A percentile compares a stretch with the other conserved stretches of the same genome.
Conservation (phyloP, 805 yeast species). For the Blastobotrys terrestris region DNA sequence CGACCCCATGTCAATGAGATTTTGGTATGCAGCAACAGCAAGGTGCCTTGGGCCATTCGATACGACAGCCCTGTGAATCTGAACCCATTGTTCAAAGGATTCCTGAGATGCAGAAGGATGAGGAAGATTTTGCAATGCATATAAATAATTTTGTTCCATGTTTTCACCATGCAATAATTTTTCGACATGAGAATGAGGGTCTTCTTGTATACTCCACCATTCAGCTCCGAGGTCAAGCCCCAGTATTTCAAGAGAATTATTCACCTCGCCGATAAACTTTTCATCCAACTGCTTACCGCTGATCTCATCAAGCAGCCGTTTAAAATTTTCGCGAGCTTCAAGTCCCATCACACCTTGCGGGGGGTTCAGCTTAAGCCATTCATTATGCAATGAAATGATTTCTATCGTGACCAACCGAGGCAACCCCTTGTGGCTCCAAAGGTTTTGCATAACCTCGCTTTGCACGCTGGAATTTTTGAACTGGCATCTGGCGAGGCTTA, state of each 20-base stretch:
- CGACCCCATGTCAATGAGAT: slow-evolving; percentile 24
- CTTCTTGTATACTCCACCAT: background rate
- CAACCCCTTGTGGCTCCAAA: background rate
- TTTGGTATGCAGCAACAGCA: slow-evolving; percentile 25
- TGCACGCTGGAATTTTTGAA: background rate
- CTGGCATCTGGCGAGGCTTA: background rate
- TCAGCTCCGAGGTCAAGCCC: background rate
- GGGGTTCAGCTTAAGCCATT: background rate
- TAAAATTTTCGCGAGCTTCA: background rate
- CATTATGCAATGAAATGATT: background rate
- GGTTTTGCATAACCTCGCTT: background rate
- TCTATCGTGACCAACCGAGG: background rate
- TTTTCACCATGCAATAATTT: background rate
- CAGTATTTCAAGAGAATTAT: slow-evolving; percentile 1
- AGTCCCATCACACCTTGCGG: background rate
- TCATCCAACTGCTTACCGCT: background rate
- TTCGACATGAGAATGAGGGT: background rate
- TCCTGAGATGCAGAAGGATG: background rate
- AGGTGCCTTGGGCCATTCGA: background rate
- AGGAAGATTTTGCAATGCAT: background rate
- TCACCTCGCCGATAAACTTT: background rate
- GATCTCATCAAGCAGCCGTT: background rate
- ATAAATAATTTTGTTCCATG: background rate
- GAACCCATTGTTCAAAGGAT: background rate
- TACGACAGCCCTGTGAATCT: background rate